Conservation (phyloP, 768 basidiomycete genomes). For the Phanerochaete carnosa region DNA sequence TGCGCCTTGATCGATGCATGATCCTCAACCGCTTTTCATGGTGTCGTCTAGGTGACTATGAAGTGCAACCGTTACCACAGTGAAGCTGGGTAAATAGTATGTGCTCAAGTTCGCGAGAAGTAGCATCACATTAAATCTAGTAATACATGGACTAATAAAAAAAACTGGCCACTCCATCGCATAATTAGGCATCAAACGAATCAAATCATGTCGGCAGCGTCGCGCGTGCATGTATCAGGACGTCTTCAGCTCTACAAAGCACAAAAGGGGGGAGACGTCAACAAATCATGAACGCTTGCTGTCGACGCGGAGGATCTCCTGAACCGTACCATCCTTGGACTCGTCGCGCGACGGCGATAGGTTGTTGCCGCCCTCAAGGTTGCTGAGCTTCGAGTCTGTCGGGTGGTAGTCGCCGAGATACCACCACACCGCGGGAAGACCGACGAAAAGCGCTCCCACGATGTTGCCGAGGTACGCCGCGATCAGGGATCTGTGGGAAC, state of each 20-base stretch:
- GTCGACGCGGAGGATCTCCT: conserved; percentile 6
- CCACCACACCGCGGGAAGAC: conserved; percentile 60
- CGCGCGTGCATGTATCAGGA: neutral
- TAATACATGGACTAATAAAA: neutral
- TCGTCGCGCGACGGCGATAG: neutral
- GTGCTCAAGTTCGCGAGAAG: no score
- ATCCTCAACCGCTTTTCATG: no score
- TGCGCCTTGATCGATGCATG: no score
- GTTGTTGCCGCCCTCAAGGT: conserved; percentile 5
- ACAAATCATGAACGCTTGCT: conserved; percentile 1
- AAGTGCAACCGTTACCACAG: no score
- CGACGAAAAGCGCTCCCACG: conserved; percentile 62
- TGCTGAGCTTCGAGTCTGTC: conserved; percentile 9
- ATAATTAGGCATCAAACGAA: neutral
- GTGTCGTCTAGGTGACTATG: no score
- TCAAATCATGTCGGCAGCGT: neutral
- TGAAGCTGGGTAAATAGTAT: no score
- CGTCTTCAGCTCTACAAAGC: neutral
- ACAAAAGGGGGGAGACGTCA: neutral
- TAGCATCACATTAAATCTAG: neutral
- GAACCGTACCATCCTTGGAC: conserved; percentile 7
- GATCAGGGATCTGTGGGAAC: conserved; percentile 43
- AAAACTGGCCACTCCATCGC: neutral
- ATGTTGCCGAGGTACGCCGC: conserved; percentile 66
- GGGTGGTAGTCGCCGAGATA: conserved; percentile 50